Percentiles rank a stretch among this genome's conserved stretches.
These are phyloP conservation scores for Kuraishia ogatae DNA, from an alignment of 805 yeast species.

Conservation along the genomic window DNA sequence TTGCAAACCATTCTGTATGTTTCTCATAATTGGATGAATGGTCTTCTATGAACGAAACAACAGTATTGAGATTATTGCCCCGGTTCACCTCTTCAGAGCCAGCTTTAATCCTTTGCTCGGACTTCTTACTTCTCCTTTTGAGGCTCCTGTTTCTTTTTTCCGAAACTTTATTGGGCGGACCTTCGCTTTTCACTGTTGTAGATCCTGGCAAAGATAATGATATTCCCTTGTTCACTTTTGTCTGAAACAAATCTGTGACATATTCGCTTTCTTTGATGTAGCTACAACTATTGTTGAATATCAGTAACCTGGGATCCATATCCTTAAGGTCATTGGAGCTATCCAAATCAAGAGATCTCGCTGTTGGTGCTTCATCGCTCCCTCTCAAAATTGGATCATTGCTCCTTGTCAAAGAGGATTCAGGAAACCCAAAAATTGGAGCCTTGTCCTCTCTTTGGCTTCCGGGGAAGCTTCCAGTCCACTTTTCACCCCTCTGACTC, in stretches of 20 bases:
- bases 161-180: too few species aligned
- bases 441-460: neutral
- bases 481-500: neutral
- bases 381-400: too few species aligned
- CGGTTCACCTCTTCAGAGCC: neutral
- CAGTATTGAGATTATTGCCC: too few species aligned
- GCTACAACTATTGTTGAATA: too few species aligned
- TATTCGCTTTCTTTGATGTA: too few species aligned
- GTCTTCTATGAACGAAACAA: neutral
- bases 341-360: neutral
- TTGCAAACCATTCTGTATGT: neutral
- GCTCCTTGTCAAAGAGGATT: too few species aligned
- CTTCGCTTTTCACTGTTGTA: too few species aligned
- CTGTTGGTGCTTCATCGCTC: too few species aligned
- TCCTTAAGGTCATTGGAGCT: too few species aligned
- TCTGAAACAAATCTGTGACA: too few species aligned
- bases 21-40: neutral
- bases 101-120: neutral
- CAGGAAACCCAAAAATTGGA: neutral
- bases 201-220: neutral
- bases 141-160: neutral
- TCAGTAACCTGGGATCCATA: neutral
- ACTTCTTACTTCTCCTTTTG: neutral
- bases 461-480: constrained; percentile 1
- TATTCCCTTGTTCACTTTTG: neutral